Conservation (phyloP, 306 rosid species). For the Vigna angularis region DNA sequence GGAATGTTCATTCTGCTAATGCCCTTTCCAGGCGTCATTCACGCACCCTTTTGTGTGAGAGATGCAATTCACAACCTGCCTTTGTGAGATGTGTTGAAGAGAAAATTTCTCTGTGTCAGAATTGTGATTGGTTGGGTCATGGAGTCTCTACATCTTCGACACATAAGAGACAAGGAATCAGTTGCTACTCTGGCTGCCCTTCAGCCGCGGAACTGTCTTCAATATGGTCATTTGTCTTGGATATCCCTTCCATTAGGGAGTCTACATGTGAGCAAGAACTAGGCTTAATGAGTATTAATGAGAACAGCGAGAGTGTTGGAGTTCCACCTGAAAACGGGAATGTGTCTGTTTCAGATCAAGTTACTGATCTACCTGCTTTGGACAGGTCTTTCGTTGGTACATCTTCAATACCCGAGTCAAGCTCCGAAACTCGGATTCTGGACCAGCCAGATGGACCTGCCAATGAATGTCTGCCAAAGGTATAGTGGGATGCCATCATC, state of each 20-base stretch:
- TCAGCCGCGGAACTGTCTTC: conserved; percentile 88
- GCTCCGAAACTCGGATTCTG: conserved; percentile 38
- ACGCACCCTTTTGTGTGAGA: conserved; percentile 85
- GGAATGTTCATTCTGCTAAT: conserved; percentile 97
- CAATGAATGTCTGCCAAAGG: conserved; percentile 71
- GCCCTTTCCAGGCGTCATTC: conserved; percentile 91
- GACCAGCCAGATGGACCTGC: conserved; percentile 47
- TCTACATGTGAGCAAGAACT: conserved; percentile 82
- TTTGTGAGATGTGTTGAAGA: conserved; percentile 83
- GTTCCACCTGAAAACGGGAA: conserved; percentile 57
- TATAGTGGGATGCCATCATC: conserved; percentile 38
- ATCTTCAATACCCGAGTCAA: conserved; percentile 60
- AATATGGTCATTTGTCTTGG: conserved; percentile 85
- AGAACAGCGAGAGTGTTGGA: conserved; percentile 56
- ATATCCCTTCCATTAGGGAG: conserved; percentile 62
- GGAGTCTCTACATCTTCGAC: conserved; percentile 63
- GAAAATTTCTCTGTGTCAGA: conserved; percentile 86
- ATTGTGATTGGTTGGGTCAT: conserved; percentile 90
- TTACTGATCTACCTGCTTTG: conserved; percentile 37
- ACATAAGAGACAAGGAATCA: conserved; percentile 79
- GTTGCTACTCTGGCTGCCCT: conserved; percentile 93
- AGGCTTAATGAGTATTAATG: conserved; percentile 88
- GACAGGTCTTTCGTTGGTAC: conserved; percentile 58
- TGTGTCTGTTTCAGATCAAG: conserved; percentile 54
- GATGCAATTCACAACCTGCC: conserved; percentile 88